Percentiles rank a stretch among this genome's conserved stretches.
phyloP scores from a whole-genome alignment of 768 basidiomycete species.

The Calocera viscosa region DNA sequence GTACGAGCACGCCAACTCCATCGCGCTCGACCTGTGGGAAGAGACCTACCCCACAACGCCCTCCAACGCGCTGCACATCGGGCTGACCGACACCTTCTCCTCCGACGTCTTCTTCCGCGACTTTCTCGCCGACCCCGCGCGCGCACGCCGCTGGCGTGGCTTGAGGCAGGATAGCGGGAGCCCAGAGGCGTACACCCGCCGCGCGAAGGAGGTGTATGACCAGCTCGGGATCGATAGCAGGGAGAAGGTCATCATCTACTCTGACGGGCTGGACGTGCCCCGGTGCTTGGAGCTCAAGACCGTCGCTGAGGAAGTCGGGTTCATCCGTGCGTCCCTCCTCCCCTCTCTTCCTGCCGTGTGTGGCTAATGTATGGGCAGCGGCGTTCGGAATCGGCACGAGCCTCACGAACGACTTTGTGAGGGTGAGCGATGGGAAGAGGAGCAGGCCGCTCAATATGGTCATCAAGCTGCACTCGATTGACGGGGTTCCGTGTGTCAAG shows the following conservation, averaged over 20 bases:
- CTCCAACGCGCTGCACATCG: constrained; percentile 42
- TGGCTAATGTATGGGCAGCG: constrained; percentile 34
- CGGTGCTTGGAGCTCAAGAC: constrained; percentile 56
- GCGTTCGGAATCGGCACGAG: constrained; percentile 90
- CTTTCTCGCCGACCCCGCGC: constrained; percentile 32
- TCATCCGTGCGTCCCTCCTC: constrained; percentile 37
- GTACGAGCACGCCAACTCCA: constrained; percentile 60
- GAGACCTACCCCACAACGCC: constrained; percentile 41
- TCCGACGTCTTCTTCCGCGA: constrained; percentile 61
- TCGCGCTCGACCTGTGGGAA: constrained; percentile 80
- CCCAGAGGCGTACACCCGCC: constrained; percentile 64
- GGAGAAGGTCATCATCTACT: constrained; percentile 66
- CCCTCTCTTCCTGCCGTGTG: constrained; percentile 9
- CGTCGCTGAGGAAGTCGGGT: constrained; percentile 61
- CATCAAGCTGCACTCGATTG: constrained; percentile 72
- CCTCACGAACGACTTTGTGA: constrained; percentile 74
- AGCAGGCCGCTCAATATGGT: constrained; percentile 88
- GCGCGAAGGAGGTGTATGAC: constrained; percentile 59
- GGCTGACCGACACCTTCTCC: constrained; percentile 92
- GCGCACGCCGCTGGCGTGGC: constrained; percentile 61
- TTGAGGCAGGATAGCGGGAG: constrained; percentile 92
- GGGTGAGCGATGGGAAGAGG: constrained; percentile 37
- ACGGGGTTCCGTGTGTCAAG: constrained; percentile 71
- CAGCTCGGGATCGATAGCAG: constrained; percentile 52
- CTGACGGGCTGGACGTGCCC: constrained; percentile 64